phyloP scores from a whole-genome alignment of 2,329 filamentous ascomycete genomes.

The Trichoderma arundinaceum region DNA sequence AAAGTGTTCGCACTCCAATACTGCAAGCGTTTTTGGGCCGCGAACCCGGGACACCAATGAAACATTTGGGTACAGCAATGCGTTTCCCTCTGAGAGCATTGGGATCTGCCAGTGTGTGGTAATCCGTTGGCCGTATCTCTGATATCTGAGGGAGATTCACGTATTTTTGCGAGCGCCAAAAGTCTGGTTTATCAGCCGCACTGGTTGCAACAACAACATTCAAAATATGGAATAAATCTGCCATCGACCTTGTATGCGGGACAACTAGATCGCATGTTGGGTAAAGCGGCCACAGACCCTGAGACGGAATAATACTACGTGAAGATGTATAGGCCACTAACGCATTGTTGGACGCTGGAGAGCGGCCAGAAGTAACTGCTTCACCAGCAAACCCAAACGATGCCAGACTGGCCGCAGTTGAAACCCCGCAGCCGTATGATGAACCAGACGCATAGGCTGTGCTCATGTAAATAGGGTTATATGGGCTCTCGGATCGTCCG shows the following conservation, averaged over 20 bases:
- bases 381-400: slow-evolving; percentile 8
- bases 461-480: neutral
- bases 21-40: no score
- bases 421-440: neutral
- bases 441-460: slow-evolving; percentile 1
- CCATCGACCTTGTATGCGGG: neutral
- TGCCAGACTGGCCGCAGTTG: neutral
- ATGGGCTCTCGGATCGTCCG: neutral
- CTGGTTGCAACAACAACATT: neutral
- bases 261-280: neutral
- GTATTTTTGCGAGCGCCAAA: neutral
- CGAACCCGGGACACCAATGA: neutral
- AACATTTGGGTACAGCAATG: neutral
- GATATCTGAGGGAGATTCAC: neutral
- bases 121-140: neutral
- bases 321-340: neutral
- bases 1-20: no score
- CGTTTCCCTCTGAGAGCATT: neutral
- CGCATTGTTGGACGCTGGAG: slow-evolving; percentile 10
- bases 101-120: neutral
- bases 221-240: neutral
- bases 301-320: neutral
- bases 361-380: neutral
- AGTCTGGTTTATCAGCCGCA: neutral
- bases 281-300: neutral